These are phyloP conservation scores for Leccinum pellstonianum DNA, from an alignment of 768 basidiomycete genomes.

Conservation along the genomic window DNA sequence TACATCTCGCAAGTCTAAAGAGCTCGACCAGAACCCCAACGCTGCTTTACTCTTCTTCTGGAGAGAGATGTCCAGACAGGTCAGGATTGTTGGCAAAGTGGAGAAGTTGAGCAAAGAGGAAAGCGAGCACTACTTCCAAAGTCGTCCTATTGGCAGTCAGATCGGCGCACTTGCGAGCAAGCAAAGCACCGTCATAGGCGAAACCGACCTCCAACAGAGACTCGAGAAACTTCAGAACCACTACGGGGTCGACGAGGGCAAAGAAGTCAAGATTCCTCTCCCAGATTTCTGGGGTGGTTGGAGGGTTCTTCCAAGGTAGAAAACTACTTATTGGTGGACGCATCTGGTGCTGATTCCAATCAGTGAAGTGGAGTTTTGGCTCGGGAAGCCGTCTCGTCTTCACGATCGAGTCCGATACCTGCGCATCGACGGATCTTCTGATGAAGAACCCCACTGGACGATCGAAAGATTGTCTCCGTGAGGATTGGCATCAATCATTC, in stretches of 20 bases:
- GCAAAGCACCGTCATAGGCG: slow-evolving; percentile 78
- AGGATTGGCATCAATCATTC: slow-evolving; percentile 9
- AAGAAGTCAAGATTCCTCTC: slow-evolving; percentile 54
- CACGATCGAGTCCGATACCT: slow-evolving; percentile 87
- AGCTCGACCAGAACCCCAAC: slow-evolving; percentile 73
- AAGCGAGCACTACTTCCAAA: slow-evolving; percentile 79
- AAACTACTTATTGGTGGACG: background rate
- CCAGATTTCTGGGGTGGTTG: slow-evolving; percentile 98
- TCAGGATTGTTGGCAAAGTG: slow-evolving; percentile 81
- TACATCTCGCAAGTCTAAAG: slow-evolving; percentile 85
- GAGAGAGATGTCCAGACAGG: slow-evolving; percentile 76
- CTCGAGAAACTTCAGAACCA: slow-evolving; percentile 56
- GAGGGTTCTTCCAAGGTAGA: slow-evolving; percentile 87
- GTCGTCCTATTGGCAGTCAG: slow-evolving; percentile 78
- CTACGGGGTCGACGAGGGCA: slow-evolving; percentile 49
- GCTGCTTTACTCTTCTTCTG: slow-evolving; percentile 90
- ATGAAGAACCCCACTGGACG: slow-evolving; percentile 63
- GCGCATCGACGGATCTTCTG: slow-evolving; percentile 46
- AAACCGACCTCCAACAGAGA: slow-evolving; percentile 64
- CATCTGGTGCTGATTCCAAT: slow-evolving; percentile 8
- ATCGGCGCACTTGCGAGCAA: slow-evolving; percentile 93
- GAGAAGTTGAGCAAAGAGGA: slow-evolving; percentile 75
- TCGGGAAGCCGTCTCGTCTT: slow-evolving; percentile 90
- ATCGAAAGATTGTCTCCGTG: slow-evolving; percentile 79
- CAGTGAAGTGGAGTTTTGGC: slow-evolving; percentile 97